A percentile compares a stretch with the other conserved stretches of the same genome.
phyloP scores from a whole-genome alignment of 345 rosid species.

The Chamaenerion angustifolium region DNA sequence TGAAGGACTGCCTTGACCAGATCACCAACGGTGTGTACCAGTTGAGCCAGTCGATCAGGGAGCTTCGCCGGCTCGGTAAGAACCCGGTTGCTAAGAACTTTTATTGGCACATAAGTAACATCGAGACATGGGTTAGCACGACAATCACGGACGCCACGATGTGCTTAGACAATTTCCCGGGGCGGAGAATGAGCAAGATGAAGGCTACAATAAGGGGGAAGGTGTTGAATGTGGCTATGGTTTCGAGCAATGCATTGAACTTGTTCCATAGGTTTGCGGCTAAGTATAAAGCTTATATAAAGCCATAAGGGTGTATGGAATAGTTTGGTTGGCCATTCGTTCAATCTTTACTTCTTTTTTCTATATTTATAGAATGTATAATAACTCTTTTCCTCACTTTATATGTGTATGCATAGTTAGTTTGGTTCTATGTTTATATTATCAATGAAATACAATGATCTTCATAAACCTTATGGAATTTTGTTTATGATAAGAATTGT shows the following conservation, averaged over 20 bases:
- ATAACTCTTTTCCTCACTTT: too few relatives aligned
- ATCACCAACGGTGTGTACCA: constrained; percentile 39
- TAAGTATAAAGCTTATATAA: constrained; percentile 17
- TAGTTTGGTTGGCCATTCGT: too few relatives aligned
- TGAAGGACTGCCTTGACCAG: constrained; percentile 54
- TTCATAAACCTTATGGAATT: too few relatives aligned
- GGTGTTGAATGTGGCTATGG: constrained; percentile 65
- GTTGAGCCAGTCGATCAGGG: constrained; percentile 42
- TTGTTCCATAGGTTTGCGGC: constrained; percentile 54
- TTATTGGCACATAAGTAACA: constrained; percentile 42
- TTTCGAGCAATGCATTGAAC: constrained; percentile 66
- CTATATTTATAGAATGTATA: too few relatives aligned
- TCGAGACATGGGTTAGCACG: constrained; percentile 62
- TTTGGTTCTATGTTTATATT: too few relatives aligned
- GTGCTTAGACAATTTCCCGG: constrained; percentile 46
- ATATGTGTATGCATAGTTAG: too few relatives aligned
- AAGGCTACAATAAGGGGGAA: constrained; percentile 62
- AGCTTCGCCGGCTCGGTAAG: constrained; percentile 29
- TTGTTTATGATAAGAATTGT: too few relatives aligned
- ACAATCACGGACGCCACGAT: constrained; percentile 56
- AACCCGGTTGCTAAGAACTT: constrained; percentile 13
- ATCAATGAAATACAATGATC: too few relatives aligned
- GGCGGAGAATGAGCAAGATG: constrained; percentile 42
- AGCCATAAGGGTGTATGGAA: not conserved
- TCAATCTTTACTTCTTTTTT: too few relatives aligned